Evolutionary conservation across 2,329 filamentous ascomycete genomes (phyloP).

Genomic region (Aspergillus novofumigatus): DNA sequence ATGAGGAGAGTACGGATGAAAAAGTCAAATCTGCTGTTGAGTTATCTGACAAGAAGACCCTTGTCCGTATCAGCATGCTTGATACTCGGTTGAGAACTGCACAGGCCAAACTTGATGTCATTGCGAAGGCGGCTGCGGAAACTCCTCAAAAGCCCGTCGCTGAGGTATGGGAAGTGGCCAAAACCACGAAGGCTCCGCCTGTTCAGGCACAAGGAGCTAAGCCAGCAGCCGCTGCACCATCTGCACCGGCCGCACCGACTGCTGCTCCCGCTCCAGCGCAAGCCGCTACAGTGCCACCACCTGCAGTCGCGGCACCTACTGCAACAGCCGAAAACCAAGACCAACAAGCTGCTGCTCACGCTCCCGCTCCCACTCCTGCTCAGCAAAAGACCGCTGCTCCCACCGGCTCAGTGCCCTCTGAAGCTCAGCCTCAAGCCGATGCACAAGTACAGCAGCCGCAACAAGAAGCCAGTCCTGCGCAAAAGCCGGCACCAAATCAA

Average conservation of each 20-base stretch:
- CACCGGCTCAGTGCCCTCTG: conserved; percentile 7
- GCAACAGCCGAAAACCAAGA: not conserved
- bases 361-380: conserved; percentile 10
- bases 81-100: conserved; percentile 64
- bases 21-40: conserved; percentile 58
- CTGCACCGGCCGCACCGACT: conserved; percentile 17
- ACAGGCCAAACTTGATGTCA: conserved; percentile 69
- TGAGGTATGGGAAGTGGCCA: conserved; percentile 82
- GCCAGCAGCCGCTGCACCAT: conserved; percentile 20
- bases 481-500: conserved; percentile 8
- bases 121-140: conserved; percentile 76
- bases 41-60: conserved; percentile 70
- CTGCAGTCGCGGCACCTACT: conserved; percentile 1
- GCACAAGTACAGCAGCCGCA: conserved; percentile 15
- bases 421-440: conserved; percentile 10
- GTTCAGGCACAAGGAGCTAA: conserved; percentile 30
- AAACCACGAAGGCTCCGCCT: conserved; percentile 56
- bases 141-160: conserved; percentile 78
- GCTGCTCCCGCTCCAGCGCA: conserved; percentile 12
- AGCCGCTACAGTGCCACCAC: conserved; percentile 6
- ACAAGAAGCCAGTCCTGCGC: conserved; percentile 15
- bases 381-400: conserved; percentile 7
- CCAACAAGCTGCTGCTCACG: conserved; percentile 9
- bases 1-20: conserved; percentile 56
- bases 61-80: conserved; percentile 71